Conservation (phyloP, 495 filamentous ascomycete genomes). For the Aspergillus carlsbadensis region DNA sequence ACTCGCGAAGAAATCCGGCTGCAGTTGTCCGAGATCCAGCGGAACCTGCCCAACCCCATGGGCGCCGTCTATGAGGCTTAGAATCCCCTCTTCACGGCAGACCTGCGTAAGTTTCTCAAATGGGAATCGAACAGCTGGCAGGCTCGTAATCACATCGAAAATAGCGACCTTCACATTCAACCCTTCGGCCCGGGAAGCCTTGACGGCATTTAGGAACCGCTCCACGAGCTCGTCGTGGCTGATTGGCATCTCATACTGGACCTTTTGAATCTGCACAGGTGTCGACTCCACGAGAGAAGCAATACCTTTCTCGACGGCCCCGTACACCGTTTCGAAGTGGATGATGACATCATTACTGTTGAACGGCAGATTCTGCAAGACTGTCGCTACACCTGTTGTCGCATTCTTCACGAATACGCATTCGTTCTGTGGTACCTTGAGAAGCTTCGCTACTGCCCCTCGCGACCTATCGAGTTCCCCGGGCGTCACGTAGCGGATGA, state of each 20-base stretch:
- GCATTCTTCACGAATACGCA: constrained; percentile 81
- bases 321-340: constrained; percentile 74
- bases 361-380: constrained; percentile 71
- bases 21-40: constrained; percentile 60
- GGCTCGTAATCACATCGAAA: constrained; percentile 73
- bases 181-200: constrained; percentile 38
- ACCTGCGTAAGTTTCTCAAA: constrained; percentile 64
- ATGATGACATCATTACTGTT: constrained; percentile 60
- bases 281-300: constrained; percentile 63
- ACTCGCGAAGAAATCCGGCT: constrained; percentile 79
- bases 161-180: constrained; percentile 59
- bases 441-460: constrained; percentile 56
- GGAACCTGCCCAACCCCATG: constrained; percentile 78
- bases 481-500: constrained; percentile 64
- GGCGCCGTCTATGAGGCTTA: constrained; percentile 71
- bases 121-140: constrained; percentile 76
- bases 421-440: constrained; percentile 61
- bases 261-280: constrained; percentile 37
- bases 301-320: constrained; percentile 67
- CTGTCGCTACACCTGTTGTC: constrained; percentile 75
- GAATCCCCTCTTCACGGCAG: constrained; percentile 61
- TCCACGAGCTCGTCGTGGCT: constrained; percentile 56
- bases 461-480: constrained; percentile 62
- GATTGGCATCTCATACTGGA: constrained; percentile 57
- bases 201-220: constrained; percentile 50